Evolutionary conservation across 2,329 filamentous ascomycete species (phyloP).

Genomic region (Calonectria hongkongensis): DNA sequence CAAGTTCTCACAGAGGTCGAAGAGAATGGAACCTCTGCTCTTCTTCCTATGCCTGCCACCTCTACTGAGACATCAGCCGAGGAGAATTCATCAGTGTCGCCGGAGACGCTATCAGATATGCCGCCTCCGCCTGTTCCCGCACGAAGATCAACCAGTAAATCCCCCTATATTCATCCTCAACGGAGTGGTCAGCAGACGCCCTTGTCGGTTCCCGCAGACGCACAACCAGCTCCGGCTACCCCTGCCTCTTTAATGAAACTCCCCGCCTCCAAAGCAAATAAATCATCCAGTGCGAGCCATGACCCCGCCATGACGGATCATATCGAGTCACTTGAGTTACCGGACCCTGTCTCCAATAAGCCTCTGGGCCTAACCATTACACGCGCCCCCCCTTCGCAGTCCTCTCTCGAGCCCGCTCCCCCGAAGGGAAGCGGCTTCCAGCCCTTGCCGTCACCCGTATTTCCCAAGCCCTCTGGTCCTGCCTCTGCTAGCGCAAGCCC

Average conservation of each 20-base stretch:
- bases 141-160: constrained; percentile 78
- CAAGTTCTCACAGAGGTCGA: constrained; percentile 74
- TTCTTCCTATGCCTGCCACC: constrained; percentile 61
- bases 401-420: constrained; percentile 61
- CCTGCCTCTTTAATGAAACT: constrained; percentile 92
- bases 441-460: constrained; percentile 69
- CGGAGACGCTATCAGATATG: constrained; percentile 79
- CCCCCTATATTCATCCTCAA: constrained; percentile 79
- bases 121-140: constrained; percentile 80
- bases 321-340: constrained; percentile 79
- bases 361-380: constrained; percentile 62
- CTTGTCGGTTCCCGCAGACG: constrained; percentile 47
- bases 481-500: constrained; percentile 80
- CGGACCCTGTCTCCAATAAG: constrained; percentile 76
- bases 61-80: constrained; percentile 74
- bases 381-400: constrained; percentile 62
- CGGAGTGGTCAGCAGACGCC: constrained; percentile 57
- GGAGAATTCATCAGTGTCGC: constrained; percentile 79
- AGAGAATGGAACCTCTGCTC: constrained; percentile 63
- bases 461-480: constrained; percentile 63
- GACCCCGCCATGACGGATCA: constrained; percentile 69
- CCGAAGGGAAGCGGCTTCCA: constrained; percentile 72
- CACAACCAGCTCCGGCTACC: constrained; percentile 71
- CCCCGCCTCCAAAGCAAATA: constrained; percentile 72
- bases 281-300: constrained; percentile 62